phyloP scores from a whole-genome alignment of 805 yeast species.

The Kodamaea neixiangensis region DNA sequence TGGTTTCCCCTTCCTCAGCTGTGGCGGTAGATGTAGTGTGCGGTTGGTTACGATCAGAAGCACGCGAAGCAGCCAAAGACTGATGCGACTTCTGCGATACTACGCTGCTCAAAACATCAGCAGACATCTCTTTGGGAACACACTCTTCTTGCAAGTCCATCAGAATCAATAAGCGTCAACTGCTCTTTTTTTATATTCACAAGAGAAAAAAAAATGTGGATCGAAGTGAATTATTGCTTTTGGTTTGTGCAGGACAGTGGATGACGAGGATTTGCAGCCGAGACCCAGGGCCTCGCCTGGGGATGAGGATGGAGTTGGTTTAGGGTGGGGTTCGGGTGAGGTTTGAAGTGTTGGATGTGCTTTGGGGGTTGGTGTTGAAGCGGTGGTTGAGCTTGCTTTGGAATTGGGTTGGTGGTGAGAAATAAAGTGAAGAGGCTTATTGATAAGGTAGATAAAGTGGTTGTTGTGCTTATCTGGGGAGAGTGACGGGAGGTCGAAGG shows the following conservation, averaged over 20 bases:
- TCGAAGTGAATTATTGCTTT: background rate
- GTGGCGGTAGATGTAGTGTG: too few relatives aligned
- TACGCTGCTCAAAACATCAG: conserved; percentile 5
- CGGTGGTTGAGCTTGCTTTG: too few relatives aligned
- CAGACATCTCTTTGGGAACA: conserved; percentile 10
- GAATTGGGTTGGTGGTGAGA: too few relatives aligned
- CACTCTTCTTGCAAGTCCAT: conserved; percentile 15
- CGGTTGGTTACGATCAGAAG: background rate
- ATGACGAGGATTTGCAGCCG: background rate
- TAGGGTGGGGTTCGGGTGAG: background rate
- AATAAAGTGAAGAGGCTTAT: too few relatives aligned
- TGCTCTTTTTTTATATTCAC: background rate
- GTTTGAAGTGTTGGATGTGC: background rate
- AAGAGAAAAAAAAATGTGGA: conserved; percentile 2
- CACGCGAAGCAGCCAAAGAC: background rate
- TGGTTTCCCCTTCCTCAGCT: background rate
- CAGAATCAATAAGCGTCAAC: background rate
- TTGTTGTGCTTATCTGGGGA: too few relatives aligned
- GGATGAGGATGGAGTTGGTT: background rate
- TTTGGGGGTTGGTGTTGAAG: background rate
- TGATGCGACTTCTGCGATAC: conserved; percentile 5
- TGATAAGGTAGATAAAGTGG: too few relatives aligned
- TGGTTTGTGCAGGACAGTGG: background rate
- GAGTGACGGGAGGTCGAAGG: too few relatives aligned
- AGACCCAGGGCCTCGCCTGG: background rate